phyloP scores from a whole-genome alignment of 2,329 filamentous ascomycete genomes.

The Colletotrichum sp. region DNA sequence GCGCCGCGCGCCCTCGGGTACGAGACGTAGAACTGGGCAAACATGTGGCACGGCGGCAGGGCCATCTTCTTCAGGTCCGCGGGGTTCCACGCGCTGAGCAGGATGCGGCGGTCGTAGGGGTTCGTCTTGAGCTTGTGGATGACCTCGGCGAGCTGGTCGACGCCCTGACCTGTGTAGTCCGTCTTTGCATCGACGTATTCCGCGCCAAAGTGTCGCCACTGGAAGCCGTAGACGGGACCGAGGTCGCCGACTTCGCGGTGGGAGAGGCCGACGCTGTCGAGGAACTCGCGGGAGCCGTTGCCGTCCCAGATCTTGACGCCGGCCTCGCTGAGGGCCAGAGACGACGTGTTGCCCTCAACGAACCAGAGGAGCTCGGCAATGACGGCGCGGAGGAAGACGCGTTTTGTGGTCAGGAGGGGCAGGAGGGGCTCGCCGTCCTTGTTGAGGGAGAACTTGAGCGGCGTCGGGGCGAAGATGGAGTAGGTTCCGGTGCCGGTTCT shows the following conservation, averaged over 20 bases:
- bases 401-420: conserved; percentile 95
- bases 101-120: conserved; percentile 89
- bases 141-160: conserved; percentile 93
- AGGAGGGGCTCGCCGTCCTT: conserved; percentile 69
- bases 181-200: conserved; percentile 80
- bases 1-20: conserved; percentile 58
- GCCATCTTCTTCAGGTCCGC: conserved; percentile 87
- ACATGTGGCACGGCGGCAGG: conserved; percentile 95
- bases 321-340: conserved; percentile 73
- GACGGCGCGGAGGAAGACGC: conserved; percentile 90
- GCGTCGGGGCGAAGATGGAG: conserved; percentile 85
- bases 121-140: conserved; percentile 82
- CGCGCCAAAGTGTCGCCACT: conserved; percentile 98
- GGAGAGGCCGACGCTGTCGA: conserved; percentile 82
- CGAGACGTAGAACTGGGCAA: conserved; percentile 93
- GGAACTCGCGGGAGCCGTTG: conserved; percentile 88
- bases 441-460: conserved; percentile 86
- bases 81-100: conserved; percentile 94
- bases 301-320: conserved; percentile 99
- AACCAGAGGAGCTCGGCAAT: conserved; percentile 97
- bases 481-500: conserved; percentile 93
- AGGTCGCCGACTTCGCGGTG: conserved; percentile 89
- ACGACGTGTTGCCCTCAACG: conserved; percentile 83
- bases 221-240: conserved; percentile 96
- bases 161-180: conserved; percentile 87